Percentiles rank a stretch among this genome's conserved stretches.
Evolutionary conservation across 257 asterid species (phyloP).

Genomic region (Solanum rostratum): DNA sequence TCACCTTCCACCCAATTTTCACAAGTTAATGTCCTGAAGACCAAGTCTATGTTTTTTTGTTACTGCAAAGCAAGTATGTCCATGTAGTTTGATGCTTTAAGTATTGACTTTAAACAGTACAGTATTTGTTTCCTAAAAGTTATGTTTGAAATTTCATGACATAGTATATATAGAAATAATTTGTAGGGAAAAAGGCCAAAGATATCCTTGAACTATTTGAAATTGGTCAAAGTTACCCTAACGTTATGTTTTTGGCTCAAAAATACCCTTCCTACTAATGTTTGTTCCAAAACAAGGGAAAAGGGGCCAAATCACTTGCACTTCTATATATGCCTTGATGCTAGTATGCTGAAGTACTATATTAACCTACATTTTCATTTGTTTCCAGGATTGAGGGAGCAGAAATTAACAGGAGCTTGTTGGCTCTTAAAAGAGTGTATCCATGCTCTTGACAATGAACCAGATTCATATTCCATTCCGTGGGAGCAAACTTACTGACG

Average conservation of each 20-base stretch:
- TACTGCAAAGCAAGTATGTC: not conserved
- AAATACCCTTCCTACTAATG: not conserved
- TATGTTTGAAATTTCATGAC: not conserved
- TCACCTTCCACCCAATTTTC: no score
- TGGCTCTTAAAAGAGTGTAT: conserved; percentile 95
- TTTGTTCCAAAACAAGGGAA: not conserved
- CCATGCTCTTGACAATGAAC: conserved; percentile 94
- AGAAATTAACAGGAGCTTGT: conserved; percentile 90
- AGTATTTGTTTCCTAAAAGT: not conserved
- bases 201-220: not conserved
- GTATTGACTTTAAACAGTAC: not conserved
- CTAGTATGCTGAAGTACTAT: not conserved
- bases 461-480: conserved; percentile 97
- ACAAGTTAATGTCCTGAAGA: not conserved
- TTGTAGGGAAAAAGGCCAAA: not conserved
- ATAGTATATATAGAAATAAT: not conserved
- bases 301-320: not conserved
- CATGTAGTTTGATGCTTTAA: not conserved
- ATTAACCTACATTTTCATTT: not conserved
- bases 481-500: conserved; percentile 98
- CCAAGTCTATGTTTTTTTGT: not conserved
- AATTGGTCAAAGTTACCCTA: not conserved
- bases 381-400: conserved; percentile 90
- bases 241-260: not conserved
- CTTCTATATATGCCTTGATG: not conserved